Conservation (phyloP, 805 yeast genomes). For the Saturnispora diversa region DNA sequence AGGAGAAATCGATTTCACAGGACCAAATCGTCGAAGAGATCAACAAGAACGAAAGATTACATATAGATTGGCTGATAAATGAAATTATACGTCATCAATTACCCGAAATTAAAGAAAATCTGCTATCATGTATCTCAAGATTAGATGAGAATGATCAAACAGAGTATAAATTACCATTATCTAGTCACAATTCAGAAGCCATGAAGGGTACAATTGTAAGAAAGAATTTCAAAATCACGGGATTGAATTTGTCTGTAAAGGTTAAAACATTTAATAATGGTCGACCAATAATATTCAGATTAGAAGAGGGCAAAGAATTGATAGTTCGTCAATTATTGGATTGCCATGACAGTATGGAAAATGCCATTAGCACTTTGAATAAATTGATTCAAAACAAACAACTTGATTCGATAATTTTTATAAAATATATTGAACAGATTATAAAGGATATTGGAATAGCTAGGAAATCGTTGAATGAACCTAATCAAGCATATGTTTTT, state of each 20-base stretch:
- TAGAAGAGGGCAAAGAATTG: conserved; percentile 31
- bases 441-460: conserved; percentile 30
- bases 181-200: conserved; percentile 45
- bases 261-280: conserved; percentile 36
- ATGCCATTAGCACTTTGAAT: conserved; percentile 37
- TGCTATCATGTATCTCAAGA: conserved; percentile 34
- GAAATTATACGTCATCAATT: conserved; percentile 41
- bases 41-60: conserved; percentile 18
- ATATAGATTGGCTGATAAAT: conserved; percentile 41
- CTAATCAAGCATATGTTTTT: conserved; percentile 48
- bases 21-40: conserved; percentile 9
- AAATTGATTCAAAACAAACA: conserved; percentile 24
- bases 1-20: conserved; percentile 9
- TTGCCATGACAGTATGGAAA: conserved; percentile 31
- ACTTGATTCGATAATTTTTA: conserved; percentile 19
- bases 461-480: conserved; percentile 37
- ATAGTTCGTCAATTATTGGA: conserved; percentile 36
- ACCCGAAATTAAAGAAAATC: conserved; percentile 39
- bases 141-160: conserved; percentile 31
- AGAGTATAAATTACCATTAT: conserved; percentile 48
- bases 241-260: conserved; percentile 35
- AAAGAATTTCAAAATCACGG: conserved; percentile 44
- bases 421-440: conserved; percentile 21
- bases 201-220: conserved; percentile 56
- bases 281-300: conserved; percentile 32